phyloP scores from a whole-genome alignment of 1,139 yeast species.

The Yamadazyma conglobata region DNA sequence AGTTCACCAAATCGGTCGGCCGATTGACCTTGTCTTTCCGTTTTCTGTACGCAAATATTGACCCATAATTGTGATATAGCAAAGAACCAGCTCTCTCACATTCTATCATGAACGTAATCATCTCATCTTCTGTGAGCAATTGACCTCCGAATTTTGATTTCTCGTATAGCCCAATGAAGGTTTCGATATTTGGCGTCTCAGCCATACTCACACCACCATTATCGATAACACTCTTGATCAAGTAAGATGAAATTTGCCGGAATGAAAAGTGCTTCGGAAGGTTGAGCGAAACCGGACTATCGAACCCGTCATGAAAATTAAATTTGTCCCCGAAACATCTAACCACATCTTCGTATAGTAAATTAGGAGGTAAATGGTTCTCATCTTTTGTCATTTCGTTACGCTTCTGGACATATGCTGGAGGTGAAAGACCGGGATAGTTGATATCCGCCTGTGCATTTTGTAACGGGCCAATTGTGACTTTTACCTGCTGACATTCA shows the following conservation, averaged over 20 bases:
- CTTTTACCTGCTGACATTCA: conserved; percentile 45
- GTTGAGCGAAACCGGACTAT: conserved; percentile 23
- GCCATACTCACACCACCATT: conserved; percentile 7
- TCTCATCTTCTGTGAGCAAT: conserved; percentile 56
- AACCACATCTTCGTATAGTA: conserved; percentile 64
- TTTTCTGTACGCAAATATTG: conserved; percentile 12
- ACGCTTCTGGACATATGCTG: conserved; percentile 33
- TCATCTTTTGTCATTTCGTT: conserved; percentile 28
- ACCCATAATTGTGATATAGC: conserved; percentile 13
- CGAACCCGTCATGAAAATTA: conserved; percentile 40
- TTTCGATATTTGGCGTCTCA: conserved; percentile 22
- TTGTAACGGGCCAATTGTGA: conserved; percentile 50
- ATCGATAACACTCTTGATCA: conserved; percentile 13
- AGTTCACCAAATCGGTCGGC: background rate
- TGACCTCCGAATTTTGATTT: conserved; percentile 63
- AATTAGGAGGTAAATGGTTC: conserved; percentile 51
- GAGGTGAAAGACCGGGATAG: conserved; percentile 64
- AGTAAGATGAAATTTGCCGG: conserved; percentile 30
- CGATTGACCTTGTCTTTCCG: conserved; percentile 6
- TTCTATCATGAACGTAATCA: conserved; percentile 54
- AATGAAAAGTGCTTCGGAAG: conserved; percentile 46
- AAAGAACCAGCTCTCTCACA: conserved; percentile 20
- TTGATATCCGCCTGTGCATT: conserved; percentile 37
- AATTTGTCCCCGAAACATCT: conserved; percentile 53
- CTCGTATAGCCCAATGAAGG: conserved; percentile 60